Base-by-base conservation (phyloP, 768 basidiomycete genomes). In the Boletus sensibilis region DNA sequence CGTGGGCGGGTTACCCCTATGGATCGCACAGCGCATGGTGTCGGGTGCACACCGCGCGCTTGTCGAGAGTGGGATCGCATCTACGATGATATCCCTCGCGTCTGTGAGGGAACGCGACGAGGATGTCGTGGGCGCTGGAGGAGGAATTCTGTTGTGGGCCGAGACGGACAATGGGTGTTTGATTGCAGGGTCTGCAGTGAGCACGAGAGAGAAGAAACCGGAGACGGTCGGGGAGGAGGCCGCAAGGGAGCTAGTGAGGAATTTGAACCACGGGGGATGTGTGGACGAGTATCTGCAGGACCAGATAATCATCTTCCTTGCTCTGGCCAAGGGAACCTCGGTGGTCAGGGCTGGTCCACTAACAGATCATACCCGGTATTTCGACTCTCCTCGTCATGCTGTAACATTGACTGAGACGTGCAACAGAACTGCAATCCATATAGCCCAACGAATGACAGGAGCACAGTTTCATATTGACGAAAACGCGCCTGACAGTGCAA, bases 291-390 rank as follows among this genome's bases (percentile, higher is more conserved):
- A 79, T 64, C 54, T 82, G 63, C 81, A 90, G 76, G 90, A 92
- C 68, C 90, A 92, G 64, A 85, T 91, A 20, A 83, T 91, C 44
- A 80, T 91, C 37, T 85, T 90, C 64, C 82, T 91, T 73, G 87
- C 87, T 10, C 76, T 92, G 18, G 88, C 89, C 10, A 70, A 84
- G 47, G 88, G 88, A 5, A 77, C 62, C 25, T 90, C 87, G 12
- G 75, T 74, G 50, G 74, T 92, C 27, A 76, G 74, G 44, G 79
- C 72, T 25, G 80, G 82, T 2, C 86, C 82, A 5, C 62, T 91
- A 34, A 83, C 79, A 21, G 68, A 88, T 58, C 90, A 92, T 71
- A 90, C 90, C 8, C 78, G 76, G 88, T 87, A 53, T 27, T 72
- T 64, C 9, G 20, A 34, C 25, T 39, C 53, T 46, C 45, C 35